These are phyloP conservation scores for Podaxis mareebaensis DNA, from an alignment of 768 basidiomycete genomes.

Conservation along the genomic window DNA sequence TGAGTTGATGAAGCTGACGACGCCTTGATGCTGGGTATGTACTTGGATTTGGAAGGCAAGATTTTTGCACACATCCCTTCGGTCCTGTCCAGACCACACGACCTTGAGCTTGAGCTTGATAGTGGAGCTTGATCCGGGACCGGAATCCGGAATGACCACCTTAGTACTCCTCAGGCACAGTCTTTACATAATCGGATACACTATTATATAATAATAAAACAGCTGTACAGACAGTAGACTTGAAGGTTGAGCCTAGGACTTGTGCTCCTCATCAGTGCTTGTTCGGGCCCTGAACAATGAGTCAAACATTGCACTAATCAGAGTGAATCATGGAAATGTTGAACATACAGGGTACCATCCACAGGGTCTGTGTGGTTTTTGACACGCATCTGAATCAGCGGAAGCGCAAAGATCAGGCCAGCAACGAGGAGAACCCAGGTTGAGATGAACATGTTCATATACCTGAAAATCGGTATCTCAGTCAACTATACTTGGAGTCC, in stretches of 20 bases:
- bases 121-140: too few species aligned
- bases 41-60: background rate
- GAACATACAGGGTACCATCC: slow-evolving; percentile 53
- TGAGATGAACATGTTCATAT: slow-evolving; percentile 70
- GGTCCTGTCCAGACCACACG: too few species aligned
- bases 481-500: background rate
- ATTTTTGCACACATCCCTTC: too few species aligned
- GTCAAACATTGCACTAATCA: background rate
- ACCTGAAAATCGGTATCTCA: slow-evolving; percentile 30
- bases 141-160: too few species aligned
- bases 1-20: background rate
- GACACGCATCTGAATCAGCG: slow-evolving; percentile 72
- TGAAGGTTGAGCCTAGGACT: background rate
- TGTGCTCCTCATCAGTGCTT: background rate
- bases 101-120: too few species aligned
- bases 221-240: background rate
- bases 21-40: background rate
- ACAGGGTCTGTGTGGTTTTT: slow-evolving; percentile 54
- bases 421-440: slow-evolving; percentile 69
- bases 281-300: background rate
- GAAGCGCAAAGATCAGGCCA: slow-evolving; percentile 64
- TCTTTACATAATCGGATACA: too few species aligned
- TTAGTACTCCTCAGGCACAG: too few species aligned
- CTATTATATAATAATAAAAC: background rate
- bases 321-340: background rate